These are phyloP conservation scores for Phoma sp. DNA, from an alignment of 2,329 filamentous ascomycete genomes.

Conservation along the genomic window DNA sequence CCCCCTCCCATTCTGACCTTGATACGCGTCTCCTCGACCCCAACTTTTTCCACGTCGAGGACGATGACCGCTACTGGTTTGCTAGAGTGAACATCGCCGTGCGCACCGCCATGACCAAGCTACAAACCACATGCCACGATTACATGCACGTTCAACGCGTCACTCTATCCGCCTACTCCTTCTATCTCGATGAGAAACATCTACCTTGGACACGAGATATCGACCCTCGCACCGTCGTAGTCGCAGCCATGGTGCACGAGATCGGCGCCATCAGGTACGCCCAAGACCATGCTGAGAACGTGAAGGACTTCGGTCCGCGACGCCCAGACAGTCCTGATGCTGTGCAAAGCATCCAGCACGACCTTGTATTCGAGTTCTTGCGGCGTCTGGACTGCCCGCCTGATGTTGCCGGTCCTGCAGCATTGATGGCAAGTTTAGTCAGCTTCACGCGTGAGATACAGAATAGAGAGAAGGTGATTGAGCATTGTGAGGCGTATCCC, in stretches of 20 bases:
- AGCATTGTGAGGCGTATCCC: slow-evolving; percentile 62
- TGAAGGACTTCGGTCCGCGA: slow-evolving; percentile 34
- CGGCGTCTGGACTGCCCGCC: slow-evolving; percentile 61
- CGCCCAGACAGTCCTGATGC: neutral
- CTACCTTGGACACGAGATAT: slow-evolving; percentile 37
- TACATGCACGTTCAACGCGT: slow-evolving; percentile 83
- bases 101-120: slow-evolving; percentile 65
- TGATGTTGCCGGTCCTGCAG: slow-evolving; percentile 68
- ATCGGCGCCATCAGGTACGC: slow-evolving; percentile 81
- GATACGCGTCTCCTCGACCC: slow-evolving; percentile 19
- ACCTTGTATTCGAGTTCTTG: slow-evolving; percentile 58
- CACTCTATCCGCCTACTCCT: slow-evolving; percentile 68
- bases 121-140: slow-evolving; percentile 79
- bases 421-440: slow-evolving; percentile 75
- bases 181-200: slow-evolving; percentile 60
- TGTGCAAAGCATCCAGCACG: slow-evolving; percentile 54
- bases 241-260: slow-evolving; percentile 72
- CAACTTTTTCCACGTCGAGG: slow-evolving; percentile 20
- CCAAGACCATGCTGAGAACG: slow-evolving; percentile 6
- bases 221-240: slow-evolving; percentile 65
- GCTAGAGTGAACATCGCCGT: slow-evolving; percentile 38
- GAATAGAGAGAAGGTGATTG: slow-evolving; percentile 62
- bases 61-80: slow-evolving; percentile 21
- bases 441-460: slow-evolving; percentile 75
- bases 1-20: neutral